Base-by-base conservation (phyloP, 78 protist species). In the Dictyostelium citrinum region DNA sequence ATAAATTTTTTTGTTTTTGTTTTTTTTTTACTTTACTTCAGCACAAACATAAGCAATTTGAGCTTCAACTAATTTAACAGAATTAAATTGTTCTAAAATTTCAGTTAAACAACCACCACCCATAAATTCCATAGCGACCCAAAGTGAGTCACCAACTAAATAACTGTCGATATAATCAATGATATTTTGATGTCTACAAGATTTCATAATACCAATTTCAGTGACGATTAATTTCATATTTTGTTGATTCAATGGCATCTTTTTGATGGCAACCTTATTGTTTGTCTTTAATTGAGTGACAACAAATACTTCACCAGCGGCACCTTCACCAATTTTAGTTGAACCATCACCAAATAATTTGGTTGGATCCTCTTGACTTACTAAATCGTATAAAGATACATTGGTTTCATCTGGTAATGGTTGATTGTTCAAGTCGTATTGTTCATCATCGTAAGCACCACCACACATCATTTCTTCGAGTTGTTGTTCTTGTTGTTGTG, bases 111-210 rank as follows among this genome's bases (percentile, higher is more conserved):
- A 72, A 11, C 99, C 98, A 14, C 98, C 98, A 27, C 90, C 95
- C 90, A 98, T 90, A 51, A 84, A 98, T 74, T 97, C 99, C 99
- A 98, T 97, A 5, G 96, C 97, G 2, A 97, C 97, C 97, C 97
- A 96, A 27, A 97, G 61, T 12, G 95, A 78, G 7, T 91, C 97
- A 46, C 31, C 68, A 43, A 91, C 91, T 24, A 95, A 88, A 72
- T 85, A 96, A 72, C 96, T 67, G 77, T 94, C 95, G 74, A 93
- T 60, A 90, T 91, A 97, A 76, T 93, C 96, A 71, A 97, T 95
- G 35, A 97, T 96, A 90, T 96, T 96, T 75, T 79, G 91, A 55
- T 97, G 99, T 83, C 93, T 85, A 90, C 94, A 82, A 27, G 92
- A 90, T 39, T 83, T 70, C 98, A 97, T 95, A 31, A 96, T 93